Evolutionary conservation across 1,139 yeast species (phyloP).

Genomic region (Taphrina wiesneri): DNA sequence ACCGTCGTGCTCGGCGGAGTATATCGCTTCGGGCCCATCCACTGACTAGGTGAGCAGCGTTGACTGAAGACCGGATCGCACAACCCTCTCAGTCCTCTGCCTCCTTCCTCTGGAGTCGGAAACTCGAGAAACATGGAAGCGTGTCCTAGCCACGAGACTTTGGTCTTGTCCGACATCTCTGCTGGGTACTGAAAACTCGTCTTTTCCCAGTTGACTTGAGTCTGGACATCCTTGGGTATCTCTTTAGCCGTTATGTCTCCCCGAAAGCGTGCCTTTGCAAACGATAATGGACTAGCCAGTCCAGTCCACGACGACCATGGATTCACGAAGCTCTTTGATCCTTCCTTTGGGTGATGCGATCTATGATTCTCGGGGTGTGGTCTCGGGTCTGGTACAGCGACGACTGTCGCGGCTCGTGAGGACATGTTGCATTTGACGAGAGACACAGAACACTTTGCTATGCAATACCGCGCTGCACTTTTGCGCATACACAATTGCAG

Average conservation of each 20-base stretch:
- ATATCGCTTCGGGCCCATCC: constrained; percentile 78
- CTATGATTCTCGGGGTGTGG: constrained; percentile 18
- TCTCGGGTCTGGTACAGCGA: not conserved
- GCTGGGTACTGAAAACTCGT: not conserved
- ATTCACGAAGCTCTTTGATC: constrained; percentile 17
- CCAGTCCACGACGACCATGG: constrained; percentile 29
- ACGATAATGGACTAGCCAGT: not conserved
- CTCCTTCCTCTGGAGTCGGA: constrained; percentile 26
- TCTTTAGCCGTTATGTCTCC: constrained; percentile 19
- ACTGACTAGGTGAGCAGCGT: constrained; percentile 46
- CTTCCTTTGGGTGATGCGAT: constrained; percentile 19
- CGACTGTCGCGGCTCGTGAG: not conserved
- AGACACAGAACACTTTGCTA: not conserved
- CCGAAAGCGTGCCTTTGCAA: not conserved
- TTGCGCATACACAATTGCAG: not conserved
- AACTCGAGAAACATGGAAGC: constrained; percentile 38
- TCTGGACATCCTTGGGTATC: constrained; percentile 16
- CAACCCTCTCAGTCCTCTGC: constrained; percentile 35
- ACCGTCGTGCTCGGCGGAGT: constrained; percentile 68
- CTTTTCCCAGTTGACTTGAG: constrained; percentile 18
- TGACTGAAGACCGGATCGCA: constrained; percentile 38
- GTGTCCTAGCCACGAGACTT: constrained; percentile 40
- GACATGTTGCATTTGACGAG: not conserved
- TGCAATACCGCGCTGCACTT: not conserved
- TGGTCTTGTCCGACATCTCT: not conserved